Percentiles rank a stretch among this genome's conserved stretches.
Conservation (phyloP, 345 rosid genomes). For the Lepidium aucheri region DNA sequence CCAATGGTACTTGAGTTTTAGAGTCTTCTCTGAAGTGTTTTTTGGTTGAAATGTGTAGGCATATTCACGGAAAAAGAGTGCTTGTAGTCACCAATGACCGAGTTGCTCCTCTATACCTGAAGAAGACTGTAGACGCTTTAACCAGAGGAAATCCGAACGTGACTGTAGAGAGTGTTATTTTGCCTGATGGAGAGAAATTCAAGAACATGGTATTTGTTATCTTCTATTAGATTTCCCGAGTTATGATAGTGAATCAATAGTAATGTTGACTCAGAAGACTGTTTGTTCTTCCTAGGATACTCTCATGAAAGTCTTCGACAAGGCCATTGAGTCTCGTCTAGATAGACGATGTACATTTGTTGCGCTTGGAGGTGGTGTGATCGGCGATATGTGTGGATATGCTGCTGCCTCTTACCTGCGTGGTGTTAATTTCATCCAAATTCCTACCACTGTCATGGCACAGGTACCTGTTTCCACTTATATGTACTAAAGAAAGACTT, state of each 20-base stretch:
- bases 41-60: constrained; percentile 35
- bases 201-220: constrained; percentile 64
- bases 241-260: not conserved
- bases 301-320: constrained; percentile 88
- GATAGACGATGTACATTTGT: constrained; percentile 85
- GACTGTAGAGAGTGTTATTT: constrained; percentile 69
- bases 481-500: not conserved
- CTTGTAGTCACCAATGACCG: constrained; percentile 82
- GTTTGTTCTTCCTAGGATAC: constrained; percentile 43
- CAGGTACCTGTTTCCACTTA: constrained; percentile 43
- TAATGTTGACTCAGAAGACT: not conserved
- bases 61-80: constrained; percentile 91
- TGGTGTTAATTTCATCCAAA: constrained; percentile 97
- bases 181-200: constrained; percentile 91
- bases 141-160: constrained; percentile 76
- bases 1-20: not conserved
- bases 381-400: constrained; percentile 96
- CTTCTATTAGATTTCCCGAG: not conserved
- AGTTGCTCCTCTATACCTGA: constrained; percentile 68
- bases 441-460: constrained; percentile 97
- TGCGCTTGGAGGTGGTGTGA: constrained; percentile 97
- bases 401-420: constrained; percentile 96
- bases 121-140: constrained; percentile 68
- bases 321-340: constrained; percentile 80
- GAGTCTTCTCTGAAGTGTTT: not conserved